Conservation (phyloP, 1,139 yeast genomes). For the Insectozyma bohioensis region DNA sequence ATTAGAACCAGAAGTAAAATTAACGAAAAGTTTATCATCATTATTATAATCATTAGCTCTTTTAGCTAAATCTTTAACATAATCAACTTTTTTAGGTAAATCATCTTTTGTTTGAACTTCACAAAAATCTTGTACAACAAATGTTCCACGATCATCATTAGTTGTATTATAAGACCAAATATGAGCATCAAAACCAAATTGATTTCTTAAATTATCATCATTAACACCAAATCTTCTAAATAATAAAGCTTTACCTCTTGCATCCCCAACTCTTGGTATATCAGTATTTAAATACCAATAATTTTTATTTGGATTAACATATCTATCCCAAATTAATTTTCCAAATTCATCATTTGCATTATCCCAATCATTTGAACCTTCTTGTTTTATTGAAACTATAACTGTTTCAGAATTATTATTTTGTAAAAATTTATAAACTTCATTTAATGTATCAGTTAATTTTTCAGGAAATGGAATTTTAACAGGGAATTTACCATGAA, state of each 20-base stretch:
- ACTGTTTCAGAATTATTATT: conserved; percentile 59
- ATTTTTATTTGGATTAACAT: conserved; percentile 49
- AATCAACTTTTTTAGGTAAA: conserved; percentile 55
- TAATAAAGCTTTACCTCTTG: conserved; percentile 64
- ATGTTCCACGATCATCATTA: conserved; percentile 60
- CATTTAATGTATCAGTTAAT: conserved; percentile 48
- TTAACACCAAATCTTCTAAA: conserved; percentile 71
- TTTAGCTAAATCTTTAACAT: conserved; percentile 56
- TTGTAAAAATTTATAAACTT: conserved; percentile 58
- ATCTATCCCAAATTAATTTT: conserved; percentile 61
- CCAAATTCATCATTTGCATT: conserved; percentile 65
- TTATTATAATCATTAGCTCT: conserved; percentile 52
- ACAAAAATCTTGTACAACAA: conserved; percentile 75
- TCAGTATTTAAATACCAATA: conserved; percentile 61
- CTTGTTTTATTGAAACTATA: conserved; percentile 70
- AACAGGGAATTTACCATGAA: conserved; percentile 79
- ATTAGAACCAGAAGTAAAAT: conserved; percentile 75
- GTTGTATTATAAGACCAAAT: conserved; percentile 69
- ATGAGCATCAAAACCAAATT: conserved; percentile 68
- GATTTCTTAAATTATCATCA: conserved; percentile 38
- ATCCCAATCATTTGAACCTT: conserved; percentile 69
- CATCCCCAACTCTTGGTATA: conserved; percentile 60
- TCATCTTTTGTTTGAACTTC: conserved; percentile 57
- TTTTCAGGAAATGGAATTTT: conserved; percentile 58
- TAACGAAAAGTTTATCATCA: conserved; percentile 62